phyloP scores from a whole-genome alignment of 2,329 filamentous ascomycete genomes.

The Fusarium anthophilum region DNA sequence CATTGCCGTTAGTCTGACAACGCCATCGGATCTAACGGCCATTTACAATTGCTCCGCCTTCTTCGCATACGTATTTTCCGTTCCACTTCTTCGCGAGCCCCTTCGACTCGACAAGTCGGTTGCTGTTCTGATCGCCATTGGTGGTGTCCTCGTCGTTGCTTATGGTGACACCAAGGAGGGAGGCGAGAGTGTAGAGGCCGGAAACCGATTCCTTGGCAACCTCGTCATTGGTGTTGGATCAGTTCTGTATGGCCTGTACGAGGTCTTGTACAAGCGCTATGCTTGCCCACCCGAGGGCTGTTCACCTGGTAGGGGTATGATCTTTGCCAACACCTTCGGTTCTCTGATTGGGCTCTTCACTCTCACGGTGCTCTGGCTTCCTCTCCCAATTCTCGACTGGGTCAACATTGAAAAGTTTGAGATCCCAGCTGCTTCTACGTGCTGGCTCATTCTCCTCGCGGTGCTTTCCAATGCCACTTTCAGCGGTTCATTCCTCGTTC shows the following conservation, averaged over 20 bases:
- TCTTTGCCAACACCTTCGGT: constrained; percentile 94
- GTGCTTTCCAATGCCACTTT: constrained; percentile 91
- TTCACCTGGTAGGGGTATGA: constrained; percentile 85
- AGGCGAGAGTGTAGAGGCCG: constrained; percentile 59
- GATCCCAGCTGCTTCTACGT: constrained; percentile 79
- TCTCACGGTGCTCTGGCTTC: constrained; percentile 88
- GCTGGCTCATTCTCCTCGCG: constrained; percentile 81
- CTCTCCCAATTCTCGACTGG: constrained; percentile 83
- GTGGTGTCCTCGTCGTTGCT: constrained; percentile 92
- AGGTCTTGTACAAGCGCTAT: constrained; percentile 93
- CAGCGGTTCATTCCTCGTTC: constrained; percentile 89
- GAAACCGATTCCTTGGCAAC: constrained; percentile 82
- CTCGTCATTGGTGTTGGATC: constrained; percentile 90
- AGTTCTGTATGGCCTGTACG: constrained; percentile 94
- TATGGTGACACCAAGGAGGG: constrained; percentile 78
- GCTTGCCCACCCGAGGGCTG: constrained; percentile 94
- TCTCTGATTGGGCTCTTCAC: constrained; percentile 89
- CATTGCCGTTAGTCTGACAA: constrained; percentile 91
- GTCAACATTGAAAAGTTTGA: constrained; percentile 84
- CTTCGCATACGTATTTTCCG: constrained; percentile 97
- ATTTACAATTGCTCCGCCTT: constrained; percentile 99
- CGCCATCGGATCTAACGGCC: constrained; percentile 90
- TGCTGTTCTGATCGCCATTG: constrained; percentile 86
- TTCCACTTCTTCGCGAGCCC: constrained; percentile 87
- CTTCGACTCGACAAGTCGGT: constrained; percentile 85